Base-by-base conservation (phyloP, 169 alveolate species). In the Eimeria brunetti region DNA sequence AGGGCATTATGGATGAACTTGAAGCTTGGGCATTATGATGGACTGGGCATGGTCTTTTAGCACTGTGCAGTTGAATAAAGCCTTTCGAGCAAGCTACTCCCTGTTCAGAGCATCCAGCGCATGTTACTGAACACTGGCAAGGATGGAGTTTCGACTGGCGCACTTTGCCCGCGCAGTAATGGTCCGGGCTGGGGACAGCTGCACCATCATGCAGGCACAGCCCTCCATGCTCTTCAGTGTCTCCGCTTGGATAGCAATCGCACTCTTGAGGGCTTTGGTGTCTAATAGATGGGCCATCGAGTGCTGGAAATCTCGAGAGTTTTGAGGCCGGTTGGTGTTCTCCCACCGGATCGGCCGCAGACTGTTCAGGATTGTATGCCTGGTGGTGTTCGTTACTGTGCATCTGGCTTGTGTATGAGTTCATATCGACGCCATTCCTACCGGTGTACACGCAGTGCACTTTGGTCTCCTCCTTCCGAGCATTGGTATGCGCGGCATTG, bases 381-480 rank as follows among this genome's bases (percentile, higher is more conserved):
- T 78, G 44, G 41, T 78, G 46, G 11, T 12, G 33, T 11, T 49
- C 67, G 64, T 3, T 16, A n/a, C 18, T n/a, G 67, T 78, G 46
- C 24, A 38, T 41, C 27, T 62, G 88, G 88, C 24, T 1, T 51
- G 64, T 8, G 16, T 51, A 78, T n/a, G 69, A 18, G n/a, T 44
- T 62, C 41, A 51, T 7, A 46, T 44, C 62, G 33, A 38, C 56
- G 51, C 30, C 56, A 20, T 38, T 20, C 83, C 83, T 53, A 38
- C 20, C 33, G 83, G 33, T 38, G 56, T 73, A 53, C 83, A 73
- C n/a, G 83, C 83, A 38, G n/a, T 73, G 83, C 83, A 30, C 1
- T 14, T 36, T 36, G 83, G 83, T 3, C 33, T 14, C 49, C 9
- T 27, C 83, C 83, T 36, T 36, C 83, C 30, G 83, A 73, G 38